Conservation (phyloP, 192 early-diverging fungal species). For the Entrophospora sp. region DNA sequence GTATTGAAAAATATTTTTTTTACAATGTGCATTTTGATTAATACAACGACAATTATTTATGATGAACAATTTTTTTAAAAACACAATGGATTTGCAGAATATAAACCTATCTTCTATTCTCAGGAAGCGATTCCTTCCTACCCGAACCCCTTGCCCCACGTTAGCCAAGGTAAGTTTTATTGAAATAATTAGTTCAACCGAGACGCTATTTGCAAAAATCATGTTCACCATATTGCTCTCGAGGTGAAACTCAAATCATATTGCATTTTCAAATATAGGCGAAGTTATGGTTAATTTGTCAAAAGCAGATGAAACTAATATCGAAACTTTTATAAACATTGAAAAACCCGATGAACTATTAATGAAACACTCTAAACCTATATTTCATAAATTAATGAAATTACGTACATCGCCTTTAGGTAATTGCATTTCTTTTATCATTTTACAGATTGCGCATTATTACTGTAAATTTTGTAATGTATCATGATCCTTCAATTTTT, state of each 20-base stretch:
- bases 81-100: neutral
- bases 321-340: constrained; percentile 6
- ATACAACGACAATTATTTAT: too few species aligned
- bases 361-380: neutral
- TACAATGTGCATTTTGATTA: neutral
- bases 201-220: neutral
- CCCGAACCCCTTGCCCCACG: neutral
- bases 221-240: neutral
- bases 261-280: neutral
- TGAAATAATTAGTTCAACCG: too few species aligned
- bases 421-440: too few species aligned
- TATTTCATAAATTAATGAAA: neutral
- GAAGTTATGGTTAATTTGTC: neutral
- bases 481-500: too few species aligned
- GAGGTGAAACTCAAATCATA: neutral
- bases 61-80: too few species aligned
- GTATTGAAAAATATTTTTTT: neutral
- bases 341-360: neutral
- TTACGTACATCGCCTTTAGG: too few species aligned
- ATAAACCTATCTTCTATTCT: constrained; percentile 1
- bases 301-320: neutral
- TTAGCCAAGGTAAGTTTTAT: neutral
- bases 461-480: too few species aligned
- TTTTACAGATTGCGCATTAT: too few species aligned
- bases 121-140: constrained; percentile 1